Conservation (phyloP, 2,329 filamentous ascomycete genomes). For the Pseudogymnoascus sp. region DNA sequence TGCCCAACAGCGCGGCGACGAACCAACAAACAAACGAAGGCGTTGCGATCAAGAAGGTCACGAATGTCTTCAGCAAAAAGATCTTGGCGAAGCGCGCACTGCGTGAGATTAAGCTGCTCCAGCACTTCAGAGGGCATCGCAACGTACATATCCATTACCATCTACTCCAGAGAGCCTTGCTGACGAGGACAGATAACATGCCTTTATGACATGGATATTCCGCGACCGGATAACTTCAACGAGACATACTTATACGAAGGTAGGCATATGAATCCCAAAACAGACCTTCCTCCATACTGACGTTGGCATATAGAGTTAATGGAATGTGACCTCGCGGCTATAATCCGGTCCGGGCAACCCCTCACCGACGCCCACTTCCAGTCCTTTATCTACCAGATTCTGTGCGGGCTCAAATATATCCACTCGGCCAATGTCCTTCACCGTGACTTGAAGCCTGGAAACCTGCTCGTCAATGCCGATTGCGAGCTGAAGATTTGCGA, state of each 20-base stretch:
- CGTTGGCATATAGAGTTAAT: constrained; percentile 65
- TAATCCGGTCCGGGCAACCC: constrained; percentile 93
- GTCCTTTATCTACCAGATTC: constrained; percentile 99
- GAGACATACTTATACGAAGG: constrained; percentile 98
- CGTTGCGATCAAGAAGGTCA: constrained; percentile 98
- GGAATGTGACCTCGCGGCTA: constrained; percentile 97
- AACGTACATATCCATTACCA: constrained; percentile 51
- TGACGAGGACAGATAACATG: constrained; percentile 75
- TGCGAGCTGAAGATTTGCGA: constrained; percentile 99
- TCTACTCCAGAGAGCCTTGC: constrained; percentile 16
- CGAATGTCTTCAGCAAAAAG: constrained; percentile 99
- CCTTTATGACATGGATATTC: constrained; percentile 99
- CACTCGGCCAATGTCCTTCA: constrained; percentile 97
- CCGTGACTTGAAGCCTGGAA: constrained; percentile 93
- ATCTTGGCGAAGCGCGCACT: constrained; percentile 96
- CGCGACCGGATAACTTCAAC: constrained; percentile 94
- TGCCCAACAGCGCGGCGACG: constrained; percentile 1
- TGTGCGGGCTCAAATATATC: constrained; percentile 97
- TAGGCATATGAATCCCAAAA: constrained; percentile 30
- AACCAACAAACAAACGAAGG: constrained; percentile 51
- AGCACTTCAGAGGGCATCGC: constrained; percentile 89
- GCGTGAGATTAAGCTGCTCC: constrained; percentile 95
- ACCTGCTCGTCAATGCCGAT: constrained; percentile 94
- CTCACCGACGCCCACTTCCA: constrained; percentile 98
- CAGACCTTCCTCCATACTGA: constrained; percentile 15